Base-by-base conservation (phyloP, 2,329 filamentous ascomycete species). In the Talaromyces sp. region DNA sequence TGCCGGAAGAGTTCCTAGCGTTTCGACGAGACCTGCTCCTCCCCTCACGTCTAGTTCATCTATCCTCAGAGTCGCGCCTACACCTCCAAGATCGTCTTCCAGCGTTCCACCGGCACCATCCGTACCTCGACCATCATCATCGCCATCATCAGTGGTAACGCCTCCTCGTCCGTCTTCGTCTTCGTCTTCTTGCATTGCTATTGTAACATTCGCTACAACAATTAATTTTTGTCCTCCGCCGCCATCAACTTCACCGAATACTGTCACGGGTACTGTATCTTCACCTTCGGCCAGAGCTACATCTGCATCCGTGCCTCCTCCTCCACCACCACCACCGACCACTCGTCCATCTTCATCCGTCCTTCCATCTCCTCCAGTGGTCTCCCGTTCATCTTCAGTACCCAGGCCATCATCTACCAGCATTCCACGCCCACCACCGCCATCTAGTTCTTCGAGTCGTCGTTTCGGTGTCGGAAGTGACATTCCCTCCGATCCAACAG, bases 141-240 rank as follows among this genome's bases (percentile, higher is more conserved):
- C 48, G 35, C 39, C 48, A 19, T 17, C 31, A 13, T 45, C 40
- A 28, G 21, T 9, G 40, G 40, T 25, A 8, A 19, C 25, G 10
- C 15, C 56, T 19, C 39, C 39, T 36, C 43, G 46, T 22, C n/a
- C 11, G 1, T 53, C 48, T 21, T n/a, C 21, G 9, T 39, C 56
- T 22, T 39, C 56, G 1, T 13, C 8, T 5, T 31, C 40, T 33
- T 39, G 33, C 22, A 7, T 52, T 13, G 17, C 40, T 28, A 55
- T 31, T n/a, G 19, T 17, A 28, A 55, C 40, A 9, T 8, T 46
- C 19, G 53, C 56, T 13, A 25, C 43, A 7, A 53, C 48, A 4
- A 40, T 45, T 35, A 36, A 15, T 13, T 39, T 48, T 7, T 58
- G 56, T 39, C 56, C 55, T 25, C 46, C 45, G 22, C 17, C 54